Percentiles rank a stretch among this genome's conserved stretches.
Evolutionary conservation across 257 asterid species (phyloP).

Genomic region (Salvia rosmarinus): DNA sequence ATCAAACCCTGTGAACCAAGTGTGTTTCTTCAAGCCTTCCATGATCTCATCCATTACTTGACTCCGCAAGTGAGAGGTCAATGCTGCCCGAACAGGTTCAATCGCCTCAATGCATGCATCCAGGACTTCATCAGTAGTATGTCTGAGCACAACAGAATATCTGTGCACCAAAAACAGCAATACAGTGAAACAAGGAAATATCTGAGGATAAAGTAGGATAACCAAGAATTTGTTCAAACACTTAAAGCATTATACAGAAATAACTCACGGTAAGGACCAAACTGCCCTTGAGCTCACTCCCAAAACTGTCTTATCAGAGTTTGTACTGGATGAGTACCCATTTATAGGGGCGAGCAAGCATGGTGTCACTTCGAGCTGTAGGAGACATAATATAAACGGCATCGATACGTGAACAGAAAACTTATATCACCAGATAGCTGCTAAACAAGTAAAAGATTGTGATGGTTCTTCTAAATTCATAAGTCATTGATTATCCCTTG

Average conservation of each 20-base stretch:
- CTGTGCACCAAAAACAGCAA: slow-evolving; percentile 47
- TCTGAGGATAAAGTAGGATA: not conserved
- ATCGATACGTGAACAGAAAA: slow-evolving; percentile 17
- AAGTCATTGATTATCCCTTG: not conserved
- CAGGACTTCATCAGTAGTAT: slow-evolving; percentile 92
- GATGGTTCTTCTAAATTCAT: slow-evolving; percentile 13
- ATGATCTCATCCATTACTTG: slow-evolving; percentile 73
- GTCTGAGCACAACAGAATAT: slow-evolving; percentile 86
- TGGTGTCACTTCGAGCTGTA: slow-evolving; percentile 86
- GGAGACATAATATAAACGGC: slow-evolving; percentile 32
- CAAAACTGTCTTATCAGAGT: slow-evolving; percentile 36
- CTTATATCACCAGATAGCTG: not conserved
- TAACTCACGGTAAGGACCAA: slow-evolving; percentile 87
- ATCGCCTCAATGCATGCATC: slow-evolving; percentile 90
- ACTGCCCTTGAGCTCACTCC: slow-evolving; percentile 57
- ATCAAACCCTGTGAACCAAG: slow-evolving; percentile 84
- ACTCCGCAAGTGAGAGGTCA: slow-evolving; percentile 71
- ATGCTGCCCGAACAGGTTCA: slow-evolving; percentile 71
- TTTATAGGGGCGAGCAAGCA: slow-evolving; percentile 73
- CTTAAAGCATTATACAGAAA: slow-evolving; percentile 9
- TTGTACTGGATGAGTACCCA: slow-evolving; percentile 40
- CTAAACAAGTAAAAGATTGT: slow-evolving; percentile 16
- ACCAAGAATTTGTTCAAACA: not conserved
- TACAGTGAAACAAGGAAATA: not conserved
- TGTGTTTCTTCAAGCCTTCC: slow-evolving; percentile 65